These are phyloP conservation scores for Alternaria postmessia DNA, from an alignment of 2,329 filamentous ascomycete species.

Conservation along the genomic window DNA sequence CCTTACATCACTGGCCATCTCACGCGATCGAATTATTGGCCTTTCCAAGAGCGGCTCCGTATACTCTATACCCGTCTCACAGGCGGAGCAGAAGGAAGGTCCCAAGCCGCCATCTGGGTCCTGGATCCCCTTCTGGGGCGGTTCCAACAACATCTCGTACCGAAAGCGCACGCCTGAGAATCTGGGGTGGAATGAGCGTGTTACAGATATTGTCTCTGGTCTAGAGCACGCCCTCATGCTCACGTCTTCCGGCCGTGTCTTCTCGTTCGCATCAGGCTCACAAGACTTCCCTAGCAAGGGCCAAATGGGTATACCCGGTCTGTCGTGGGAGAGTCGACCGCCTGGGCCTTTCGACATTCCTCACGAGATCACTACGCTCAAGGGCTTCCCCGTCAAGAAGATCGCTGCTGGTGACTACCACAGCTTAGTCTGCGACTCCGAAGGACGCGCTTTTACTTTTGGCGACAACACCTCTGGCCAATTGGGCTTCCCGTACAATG, in stretches of 20 bases:
- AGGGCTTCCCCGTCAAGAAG: slow-evolving; percentile 73
- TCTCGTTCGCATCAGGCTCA: slow-evolving; percentile 83
- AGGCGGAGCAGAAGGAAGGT: slow-evolving; percentile 72
- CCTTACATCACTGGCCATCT: slow-evolving; percentile 77
- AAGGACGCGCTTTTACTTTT: slow-evolving; percentile 83
- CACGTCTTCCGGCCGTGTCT: slow-evolving; percentile 84
- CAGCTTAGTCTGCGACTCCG: slow-evolving; percentile 77
- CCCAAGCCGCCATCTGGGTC: slow-evolving; percentile 69
- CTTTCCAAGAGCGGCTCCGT: slow-evolving; percentile 77
- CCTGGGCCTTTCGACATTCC: slow-evolving; percentile 80
- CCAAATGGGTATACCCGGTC: slow-evolving; percentile 84
- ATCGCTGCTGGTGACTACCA: slow-evolving; percentile 89
- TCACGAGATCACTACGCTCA: slow-evolving; percentile 77
- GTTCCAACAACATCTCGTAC: slow-evolving; percentile 70
- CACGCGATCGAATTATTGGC: slow-evolving; percentile 82
- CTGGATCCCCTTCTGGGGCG: slow-evolving; percentile 80
- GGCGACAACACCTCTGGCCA: slow-evolving; percentile 94
- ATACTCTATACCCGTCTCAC: slow-evolving; percentile 83
- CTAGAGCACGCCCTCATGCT: slow-evolving; percentile 87
- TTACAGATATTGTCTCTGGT: slow-evolving; percentile 78
- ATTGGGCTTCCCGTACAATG: slow-evolving; percentile 78
- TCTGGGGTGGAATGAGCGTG: slow-evolving; percentile 73
- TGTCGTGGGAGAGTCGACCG: slow-evolving; percentile 81
- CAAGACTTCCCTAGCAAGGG: slow-evolving; percentile 81
- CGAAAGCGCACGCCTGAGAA: slow-evolving; percentile 72